Percentiles rank a stretch among this genome's conserved stretches.
Conservation (phyloP, 306 rosid genomes). For the Potentilla sterilis region DNA sequence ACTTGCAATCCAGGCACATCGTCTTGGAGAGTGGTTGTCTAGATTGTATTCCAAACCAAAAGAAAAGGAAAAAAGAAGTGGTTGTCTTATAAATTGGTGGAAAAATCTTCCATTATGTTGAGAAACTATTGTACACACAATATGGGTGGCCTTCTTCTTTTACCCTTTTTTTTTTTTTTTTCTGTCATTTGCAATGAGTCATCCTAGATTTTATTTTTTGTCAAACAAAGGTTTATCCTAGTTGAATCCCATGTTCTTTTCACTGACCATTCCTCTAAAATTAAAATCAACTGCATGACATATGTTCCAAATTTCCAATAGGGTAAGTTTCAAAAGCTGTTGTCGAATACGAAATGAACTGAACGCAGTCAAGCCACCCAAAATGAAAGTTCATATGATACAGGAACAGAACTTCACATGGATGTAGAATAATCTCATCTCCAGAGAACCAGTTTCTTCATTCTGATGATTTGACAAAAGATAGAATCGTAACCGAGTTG, state of each 20-base stretch:
- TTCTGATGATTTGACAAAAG: neutral
- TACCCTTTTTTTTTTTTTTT: neutral
- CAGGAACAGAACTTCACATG: neutral
- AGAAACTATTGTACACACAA: neutral
- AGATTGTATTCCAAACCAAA: too few relatives aligned
- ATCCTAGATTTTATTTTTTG: too few relatives aligned
- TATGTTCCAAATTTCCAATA: neutral
- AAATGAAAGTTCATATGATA: neutral
- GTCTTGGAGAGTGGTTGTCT: conserved; percentile 57
- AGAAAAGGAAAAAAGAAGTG: neutral
- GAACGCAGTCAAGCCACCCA: neutral
- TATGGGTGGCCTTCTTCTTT: neutral
- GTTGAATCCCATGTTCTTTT: neutral
- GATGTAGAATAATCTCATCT: neutral
- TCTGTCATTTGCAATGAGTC: neutral
- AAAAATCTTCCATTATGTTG: neutral
- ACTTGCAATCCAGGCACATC: conserved; percentile 56
- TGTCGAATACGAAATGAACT: neutral
- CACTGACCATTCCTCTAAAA: neutral
- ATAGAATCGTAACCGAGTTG: neutral
- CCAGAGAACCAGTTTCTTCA: neutral
- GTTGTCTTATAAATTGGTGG: neutral
- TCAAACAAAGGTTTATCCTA: neutral
- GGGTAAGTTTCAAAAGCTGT: neutral
- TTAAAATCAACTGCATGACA: neutral